A percentile compares a stretch with the other conserved stretches of the same genome.
phyloP scores from a whole-genome alignment of 2,329 filamentous ascomycete species.

The Aspergillus sp. region DNA sequence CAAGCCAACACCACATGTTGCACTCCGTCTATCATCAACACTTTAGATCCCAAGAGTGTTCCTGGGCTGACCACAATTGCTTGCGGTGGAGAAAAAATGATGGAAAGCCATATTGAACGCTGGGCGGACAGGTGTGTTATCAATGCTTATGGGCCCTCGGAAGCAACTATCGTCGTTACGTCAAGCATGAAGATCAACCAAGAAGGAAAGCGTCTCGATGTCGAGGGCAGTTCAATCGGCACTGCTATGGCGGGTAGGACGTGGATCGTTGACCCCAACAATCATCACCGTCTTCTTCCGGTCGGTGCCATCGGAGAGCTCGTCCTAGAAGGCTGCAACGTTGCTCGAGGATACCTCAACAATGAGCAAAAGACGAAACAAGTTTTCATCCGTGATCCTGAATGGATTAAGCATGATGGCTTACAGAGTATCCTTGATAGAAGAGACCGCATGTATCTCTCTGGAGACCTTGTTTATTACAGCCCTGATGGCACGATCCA shows the following conservation, averaged over 20 bases:
- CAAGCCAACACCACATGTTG: slow-evolving; percentile 55
- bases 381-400: slow-evolving; percentile 35
- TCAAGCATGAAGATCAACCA: slow-evolving; percentile 31
- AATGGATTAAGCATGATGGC: slow-evolving; percentile 27
- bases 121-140: slow-evolving; percentile 47
- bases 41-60: slow-evolving; percentile 45
- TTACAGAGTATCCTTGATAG: slow-evolving; percentile 23
- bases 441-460: slow-evolving; percentile 36
- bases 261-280: slow-evolving; percentile 42
- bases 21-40: slow-evolving; percentile 59
- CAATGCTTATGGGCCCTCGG: slow-evolving; percentile 46
- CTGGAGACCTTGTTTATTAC: slow-evolving; percentile 40
- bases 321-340: slow-evolving; percentile 46
- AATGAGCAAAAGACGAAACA: slow-evolving; percentile 34
- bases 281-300: slow-evolving; percentile 39
- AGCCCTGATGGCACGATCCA: slow-evolving; percentile 33
- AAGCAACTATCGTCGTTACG: slow-evolving; percentile 38
- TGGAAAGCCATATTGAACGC: slow-evolving; percentile 42
- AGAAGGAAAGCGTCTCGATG: slow-evolving; percentile 28
- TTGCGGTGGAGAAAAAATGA: slow-evolving; percentile 48
- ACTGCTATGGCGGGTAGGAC: slow-evolving; percentile 32
- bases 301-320: slow-evolving; percentile 50
- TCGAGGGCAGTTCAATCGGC: slow-evolving; percentile 36
- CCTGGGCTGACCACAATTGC: slow-evolving; percentile 45
- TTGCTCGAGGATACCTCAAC: slow-evolving; percentile 47